Percentiles rank a stretch among this genome's conserved stretches.
These are phyloP conservation scores for Chlorella sp. DNA, from an alignment of 139 green algal species.

Conservation along the genomic window DNA sequence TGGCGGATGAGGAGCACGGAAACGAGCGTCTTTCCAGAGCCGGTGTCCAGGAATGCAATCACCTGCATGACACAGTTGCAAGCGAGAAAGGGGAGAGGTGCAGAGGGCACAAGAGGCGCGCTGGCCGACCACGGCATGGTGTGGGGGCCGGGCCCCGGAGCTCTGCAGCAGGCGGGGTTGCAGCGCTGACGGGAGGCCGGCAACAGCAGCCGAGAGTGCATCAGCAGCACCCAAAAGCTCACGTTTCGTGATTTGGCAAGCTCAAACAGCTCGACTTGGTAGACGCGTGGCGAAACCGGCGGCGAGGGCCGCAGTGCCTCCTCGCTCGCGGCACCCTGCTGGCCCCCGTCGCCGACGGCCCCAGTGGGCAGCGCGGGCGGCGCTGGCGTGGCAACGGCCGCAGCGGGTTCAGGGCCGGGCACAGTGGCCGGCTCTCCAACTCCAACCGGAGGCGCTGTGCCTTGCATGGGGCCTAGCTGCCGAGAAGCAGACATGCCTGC, in stretches of 20 bases:
- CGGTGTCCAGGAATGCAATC: conserved; percentile 37
- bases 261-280: conserved; percentile 38
- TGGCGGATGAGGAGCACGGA: conserved; percentile 64
- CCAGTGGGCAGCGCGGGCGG: too few relatives aligned
- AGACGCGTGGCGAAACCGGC: conserved; percentile 15
- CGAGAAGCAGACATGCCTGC: too few relatives aligned
- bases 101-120: background rate
- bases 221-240: background rate
- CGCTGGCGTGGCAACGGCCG: too few relatives aligned
- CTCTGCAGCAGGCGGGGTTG: background rate
- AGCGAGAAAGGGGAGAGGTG: background rate
- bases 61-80: background rate
- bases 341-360: too few relatives aligned
- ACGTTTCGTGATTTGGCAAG: conserved; percentile 34
- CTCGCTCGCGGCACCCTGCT: too few relatives aligned
- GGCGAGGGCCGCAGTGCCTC: background rate
- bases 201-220: background rate
- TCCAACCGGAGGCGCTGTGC: too few relatives aligned
- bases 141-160: background rate
- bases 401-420: too few relatives aligned
- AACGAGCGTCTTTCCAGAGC: conserved; percentile 58
- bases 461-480: too few relatives aligned
- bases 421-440: too few relatives aligned
- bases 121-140: background rate
- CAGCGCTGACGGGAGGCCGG: too few relatives aligned